These are phyloP conservation scores for Calocybe gambosa DNA, from an alignment of 1,284 basidiomycete genomes.

Conservation along the genomic window DNA sequence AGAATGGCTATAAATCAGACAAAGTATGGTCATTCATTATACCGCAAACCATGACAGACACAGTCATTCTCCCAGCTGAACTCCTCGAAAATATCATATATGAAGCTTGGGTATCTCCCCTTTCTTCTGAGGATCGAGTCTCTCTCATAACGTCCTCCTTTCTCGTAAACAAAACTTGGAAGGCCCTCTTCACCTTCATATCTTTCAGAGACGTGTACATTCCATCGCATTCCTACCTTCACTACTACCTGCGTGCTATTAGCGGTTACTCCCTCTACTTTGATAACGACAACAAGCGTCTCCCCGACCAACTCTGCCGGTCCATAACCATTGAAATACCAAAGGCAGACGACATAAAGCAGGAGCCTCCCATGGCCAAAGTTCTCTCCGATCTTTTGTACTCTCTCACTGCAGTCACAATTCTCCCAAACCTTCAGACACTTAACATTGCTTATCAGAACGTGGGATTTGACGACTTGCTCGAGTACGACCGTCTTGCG, in stretches of 20 bases:
- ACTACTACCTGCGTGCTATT: constrained; percentile 20
- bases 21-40: neutral
- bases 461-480: constrained; percentile 9
- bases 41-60: neutral
- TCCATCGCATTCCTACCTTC: constrained; percentile 19
- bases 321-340: constrained; percentile 21
- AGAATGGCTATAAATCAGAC: neutral
- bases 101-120: constrained; percentile 21
- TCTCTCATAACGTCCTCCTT: constrained; percentile 23
- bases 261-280: constrained; percentile 15
- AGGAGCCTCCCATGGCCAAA: constrained; percentile 10
- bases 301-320: constrained; percentile 13
- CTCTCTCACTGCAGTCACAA: constrained; percentile 3
- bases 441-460: constrained; percentile 12
- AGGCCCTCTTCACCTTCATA: constrained; percentile 18
- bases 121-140: constrained; percentile 21
- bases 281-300: constrained; percentile 3
- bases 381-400: constrained; percentile 11
- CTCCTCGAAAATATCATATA: constrained; percentile 22
- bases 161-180: constrained; percentile 22
- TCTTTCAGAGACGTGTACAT: constrained; percentile 24
- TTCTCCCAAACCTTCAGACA: constrained; percentile 11
- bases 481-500: constrained; percentile 8
- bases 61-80: constrained; percentile 19
- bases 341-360: neutral